These are phyloP conservation scores for Podochytrium sp. DNA, from an alignment of 192 early-diverging fungal genomes.

Conservation along the genomic window DNA sequence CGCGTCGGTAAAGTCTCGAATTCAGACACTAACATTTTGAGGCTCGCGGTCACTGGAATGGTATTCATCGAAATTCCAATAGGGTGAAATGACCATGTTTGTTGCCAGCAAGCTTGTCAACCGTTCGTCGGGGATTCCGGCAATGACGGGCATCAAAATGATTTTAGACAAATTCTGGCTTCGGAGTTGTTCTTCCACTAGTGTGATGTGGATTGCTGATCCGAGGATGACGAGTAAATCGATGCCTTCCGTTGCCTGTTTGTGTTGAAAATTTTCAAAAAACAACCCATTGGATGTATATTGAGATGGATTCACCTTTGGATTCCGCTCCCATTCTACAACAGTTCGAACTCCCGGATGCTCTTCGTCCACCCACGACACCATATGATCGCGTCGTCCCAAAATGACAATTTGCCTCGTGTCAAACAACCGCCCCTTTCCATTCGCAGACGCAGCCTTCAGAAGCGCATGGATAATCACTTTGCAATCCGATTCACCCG, in stretches of 20 bases:
- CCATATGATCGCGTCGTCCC: conserved; percentile 10
- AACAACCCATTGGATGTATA: no score
- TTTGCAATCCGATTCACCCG: conserved; percentile 17
- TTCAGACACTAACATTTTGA: conserved; percentile 12
- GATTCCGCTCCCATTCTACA: conserved; percentile 17
- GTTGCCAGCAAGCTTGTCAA: background rate
- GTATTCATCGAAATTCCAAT: conserved; percentile 9
- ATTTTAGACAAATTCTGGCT: conserved; percentile 16
- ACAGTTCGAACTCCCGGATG: conserved; percentile 1
- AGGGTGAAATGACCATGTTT: background rate
- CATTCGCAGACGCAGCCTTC: background rate
- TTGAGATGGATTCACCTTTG: background rate
- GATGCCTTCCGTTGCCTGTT: background rate
- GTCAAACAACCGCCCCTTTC: background rate
- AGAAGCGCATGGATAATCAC: conserved; percentile 4
- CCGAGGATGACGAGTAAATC: conserved; percentile 3
- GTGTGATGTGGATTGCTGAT: conserved; percentile 24
- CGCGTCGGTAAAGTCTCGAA: background rate
- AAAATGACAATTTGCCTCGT: conserved; percentile 11
- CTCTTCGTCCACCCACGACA: background rate
- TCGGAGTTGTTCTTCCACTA: conserved; percentile 26
- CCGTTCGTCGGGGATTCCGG: background rate
- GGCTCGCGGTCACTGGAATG: background rate
- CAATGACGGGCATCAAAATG: conserved; percentile 11
- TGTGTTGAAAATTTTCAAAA: background rate